Evolutionary conservation across 2,329 filamentous ascomycete genomes (phyloP), one percentile per base, ranked within the genome.

Genomic region (Fusarium burgessii): DNA sequence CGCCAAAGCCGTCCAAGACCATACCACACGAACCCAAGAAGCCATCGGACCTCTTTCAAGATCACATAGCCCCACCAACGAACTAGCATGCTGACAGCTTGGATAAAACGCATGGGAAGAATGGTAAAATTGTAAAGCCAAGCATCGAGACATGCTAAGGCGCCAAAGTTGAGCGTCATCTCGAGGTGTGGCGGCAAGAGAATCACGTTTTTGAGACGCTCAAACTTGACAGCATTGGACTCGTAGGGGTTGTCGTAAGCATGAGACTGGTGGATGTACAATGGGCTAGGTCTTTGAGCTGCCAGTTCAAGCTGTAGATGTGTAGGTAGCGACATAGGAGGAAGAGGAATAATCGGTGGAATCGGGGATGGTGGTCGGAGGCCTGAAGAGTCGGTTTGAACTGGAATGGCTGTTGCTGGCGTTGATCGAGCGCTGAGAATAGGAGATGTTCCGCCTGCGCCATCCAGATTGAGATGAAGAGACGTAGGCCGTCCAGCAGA

Each of bases 61-160:
- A 95, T 73, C 25, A 94, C 88, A 36, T 92, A 89, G 4, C 81
- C 86, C 93, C 93, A 97, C 87, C 95, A 98, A 66, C 89, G 87
- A 13, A 90, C 80, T 29, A 99, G 82, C 5, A 98, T 90, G 23
- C 89, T 89, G 1, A 95, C 76, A 2, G 96, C 95, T 63, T 95
- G 92, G 58, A 92, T 80, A 75, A 99, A 98, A 5, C 96, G 89
- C 64, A 99, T 87, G 1, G 96, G 96, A 1, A 99, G 84, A 46
- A 99, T 97, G 0, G 96, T 99, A 75, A 99, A 97, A 1, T 94
- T 97, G 82, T 98, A 96, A 2, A 99, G 88, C 94, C 95, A 99
- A 3, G 95, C 93, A 79, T 99, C 96, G 9, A 99, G 85, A 81
- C 96, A 99, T 10, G 95, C 95, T 36, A 98, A 82, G 1, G 93